phyloP scores from a whole-genome alignment of 495 filamentous ascomycete species.

The Gamarada debralockiae region DNA sequence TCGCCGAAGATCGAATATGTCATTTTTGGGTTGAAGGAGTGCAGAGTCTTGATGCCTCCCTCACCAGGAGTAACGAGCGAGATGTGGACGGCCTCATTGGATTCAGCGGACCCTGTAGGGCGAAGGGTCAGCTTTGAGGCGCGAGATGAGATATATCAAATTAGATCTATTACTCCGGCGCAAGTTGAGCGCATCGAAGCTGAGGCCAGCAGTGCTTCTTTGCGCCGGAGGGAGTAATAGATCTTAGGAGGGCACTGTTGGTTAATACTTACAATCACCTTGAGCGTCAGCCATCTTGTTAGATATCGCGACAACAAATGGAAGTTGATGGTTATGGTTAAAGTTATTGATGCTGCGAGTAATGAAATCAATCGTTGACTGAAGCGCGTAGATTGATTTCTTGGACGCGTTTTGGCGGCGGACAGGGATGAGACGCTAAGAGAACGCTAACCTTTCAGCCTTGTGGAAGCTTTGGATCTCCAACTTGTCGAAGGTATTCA shows the following conservation, averaged over 20 bases:
- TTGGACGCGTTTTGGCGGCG: conserved; percentile 9
- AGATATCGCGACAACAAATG: neutral
- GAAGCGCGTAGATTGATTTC: conserved; percentile 15
- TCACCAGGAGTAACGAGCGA: conserved; percentile 60
- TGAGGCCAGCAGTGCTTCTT: conserved; percentile 4
- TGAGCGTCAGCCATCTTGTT: conserved; percentile 21
- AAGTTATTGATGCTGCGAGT: neutral
- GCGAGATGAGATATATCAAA: neutral
- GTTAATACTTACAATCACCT: conserved; percentile 20
- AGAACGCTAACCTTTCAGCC: conserved; percentile 5
- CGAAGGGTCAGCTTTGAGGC: neutral
- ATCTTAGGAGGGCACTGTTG: neutral
- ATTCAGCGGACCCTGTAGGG: conserved; percentile 64
- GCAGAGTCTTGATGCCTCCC: conserved; percentile 51
- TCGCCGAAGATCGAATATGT: conserved; percentile 93
- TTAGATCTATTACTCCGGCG: neutral
- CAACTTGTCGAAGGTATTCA: too few relatives aligned
- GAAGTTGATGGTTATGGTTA: neutral
- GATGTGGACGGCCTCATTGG: conserved; percentile 71
- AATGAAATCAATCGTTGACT: too few relatives aligned
- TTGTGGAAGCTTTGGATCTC: neutral
- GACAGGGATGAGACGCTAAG: conserved; percentile 7
- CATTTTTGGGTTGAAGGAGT: conserved; percentile 76
- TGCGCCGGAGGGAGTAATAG: conserved; percentile 8
- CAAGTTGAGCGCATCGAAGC: neutral